Conservation (phyloP, 305 asterid genomes). For the Fraxinus floribunda region DNA sequence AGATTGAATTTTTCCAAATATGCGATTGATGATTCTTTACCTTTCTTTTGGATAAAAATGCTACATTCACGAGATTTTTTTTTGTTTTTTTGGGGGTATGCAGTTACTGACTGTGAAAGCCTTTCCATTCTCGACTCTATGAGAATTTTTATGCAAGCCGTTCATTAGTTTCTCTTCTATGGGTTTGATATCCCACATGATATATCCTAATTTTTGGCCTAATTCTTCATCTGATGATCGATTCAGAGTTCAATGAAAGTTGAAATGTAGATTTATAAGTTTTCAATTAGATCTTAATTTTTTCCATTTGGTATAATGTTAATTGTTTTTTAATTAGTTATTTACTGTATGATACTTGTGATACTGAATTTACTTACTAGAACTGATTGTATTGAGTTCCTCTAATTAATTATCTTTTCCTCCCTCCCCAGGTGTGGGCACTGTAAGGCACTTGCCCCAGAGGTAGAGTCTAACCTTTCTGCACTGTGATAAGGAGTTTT, state of each 20-base stretch:
- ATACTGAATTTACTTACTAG: not conserved
- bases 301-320: not conserved
- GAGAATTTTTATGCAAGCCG: no score
- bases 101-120: not conserved
- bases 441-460: constrained; percentile 72
- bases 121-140: not conserved
- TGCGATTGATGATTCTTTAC: not conserved
- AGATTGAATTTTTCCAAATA: not conserved
- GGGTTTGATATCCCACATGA: no score
- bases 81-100: not conserved
- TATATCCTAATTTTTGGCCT: not conserved
- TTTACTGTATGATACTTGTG: not conserved
- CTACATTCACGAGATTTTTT: not conserved
- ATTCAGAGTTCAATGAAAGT: not conserved
- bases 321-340: not conserved
- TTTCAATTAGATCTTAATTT: not conserved
- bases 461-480: constrained; percentile 38
- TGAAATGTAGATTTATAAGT: not conserved
- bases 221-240: not conserved
- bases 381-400: not conserved
- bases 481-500: not conserved
- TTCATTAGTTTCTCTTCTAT: no score
- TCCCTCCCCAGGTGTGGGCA: constrained; percentile 68
- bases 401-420: constrained; percentile 8
- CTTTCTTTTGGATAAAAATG: not conserved